A percentile compares a stretch with the other conserved stretches of the same genome.
Evolutionary conservation across 2,329 filamentous ascomycete genomes (phyloP).

Genomic region (Arthrocladium fulminans): DNA sequence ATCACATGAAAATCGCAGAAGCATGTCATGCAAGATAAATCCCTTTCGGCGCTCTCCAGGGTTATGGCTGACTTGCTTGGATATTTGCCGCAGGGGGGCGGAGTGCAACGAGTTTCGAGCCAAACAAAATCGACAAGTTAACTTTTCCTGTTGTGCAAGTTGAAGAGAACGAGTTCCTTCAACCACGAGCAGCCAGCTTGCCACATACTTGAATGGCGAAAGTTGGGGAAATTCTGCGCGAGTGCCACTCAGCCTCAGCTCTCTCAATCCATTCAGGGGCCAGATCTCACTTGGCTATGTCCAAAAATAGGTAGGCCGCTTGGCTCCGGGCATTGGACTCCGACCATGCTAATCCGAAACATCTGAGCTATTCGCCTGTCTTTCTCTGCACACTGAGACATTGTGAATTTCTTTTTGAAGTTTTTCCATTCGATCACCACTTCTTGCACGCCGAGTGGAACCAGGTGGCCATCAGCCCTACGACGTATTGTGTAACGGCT

Average conservation of each 20-base stretch:
- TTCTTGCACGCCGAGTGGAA: conserved; percentile 1
- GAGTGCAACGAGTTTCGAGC: too few relatives aligned
- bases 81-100: too few relatives aligned
- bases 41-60: too few relatives aligned
- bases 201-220: background rate
- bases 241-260: background rate
- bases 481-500: background rate
- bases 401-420: background rate
- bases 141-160: too few relatives aligned
- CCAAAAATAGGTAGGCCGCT: background rate
- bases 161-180: too few relatives aligned
- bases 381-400: conserved; percentile 4
- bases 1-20: too few relatives aligned
- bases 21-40: too few relatives aligned
- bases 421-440: background rate
- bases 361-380: background rate
- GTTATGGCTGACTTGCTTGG: too few relatives aligned
- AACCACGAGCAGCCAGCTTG: too few relatives aligned
- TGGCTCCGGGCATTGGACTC: background rate
- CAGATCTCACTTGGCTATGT: background rate
- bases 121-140: too few relatives aligned
- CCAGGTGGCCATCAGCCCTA: background rate
- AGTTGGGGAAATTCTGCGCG: background rate
- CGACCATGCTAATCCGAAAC: background rate
- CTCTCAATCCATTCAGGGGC: background rate